phyloP scores from a whole-genome alignment of 495 filamentous ascomycete genomes.

The Acidiella bohemica region DNA sequence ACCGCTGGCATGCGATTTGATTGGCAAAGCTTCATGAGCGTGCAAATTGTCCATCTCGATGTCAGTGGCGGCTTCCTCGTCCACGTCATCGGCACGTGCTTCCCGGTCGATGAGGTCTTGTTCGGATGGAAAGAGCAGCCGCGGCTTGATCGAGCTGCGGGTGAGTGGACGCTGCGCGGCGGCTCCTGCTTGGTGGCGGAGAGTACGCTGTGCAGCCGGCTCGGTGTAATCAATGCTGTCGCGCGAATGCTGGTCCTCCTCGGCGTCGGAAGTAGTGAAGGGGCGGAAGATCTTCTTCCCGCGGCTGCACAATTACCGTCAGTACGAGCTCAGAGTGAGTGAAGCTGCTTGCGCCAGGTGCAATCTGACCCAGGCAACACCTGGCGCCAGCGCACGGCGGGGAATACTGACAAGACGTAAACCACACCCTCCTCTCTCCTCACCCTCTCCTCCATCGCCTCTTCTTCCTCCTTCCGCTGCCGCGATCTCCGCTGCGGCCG shows the following conservation, averaged over 20 bases:
- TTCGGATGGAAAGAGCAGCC: constrained; percentile 62
- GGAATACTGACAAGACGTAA: constrained; percentile 76
- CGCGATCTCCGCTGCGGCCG: constrained; percentile 4
- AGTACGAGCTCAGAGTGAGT: too few species aligned
- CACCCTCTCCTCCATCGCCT: constrained; percentile 47
- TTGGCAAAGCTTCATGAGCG: background rate
- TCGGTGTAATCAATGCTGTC: constrained; percentile 30
- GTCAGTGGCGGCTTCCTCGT: constrained; percentile 37
- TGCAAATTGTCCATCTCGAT: constrained; percentile 24
- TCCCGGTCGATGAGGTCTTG: constrained; percentile 27
- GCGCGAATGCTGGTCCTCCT: constrained; percentile 33
- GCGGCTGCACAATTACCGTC: too few species aligned
- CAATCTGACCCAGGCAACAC: too few species aligned
- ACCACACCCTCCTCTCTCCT: constrained; percentile 64
- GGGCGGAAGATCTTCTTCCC: constrained; percentile 77
- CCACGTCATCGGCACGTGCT: constrained; percentile 23
- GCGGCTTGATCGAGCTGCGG: constrained; percentile 66
- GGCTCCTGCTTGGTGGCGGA: constrained; percentile 30
- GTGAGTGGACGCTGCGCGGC: constrained; percentile 41
- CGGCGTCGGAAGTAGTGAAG: constrained; percentile 38
- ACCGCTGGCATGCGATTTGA: constrained; percentile 1
- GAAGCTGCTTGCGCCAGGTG: too few species aligned
- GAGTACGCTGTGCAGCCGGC: constrained; percentile 20
- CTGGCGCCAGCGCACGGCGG: too few species aligned
- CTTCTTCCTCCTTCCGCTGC: constrained; percentile 19